These are phyloP conservation scores for Fusarium pseudocircinatum DNA, from an alignment of 2,329 filamentous ascomycete genomes.

Conservation along the genomic window DNA sequence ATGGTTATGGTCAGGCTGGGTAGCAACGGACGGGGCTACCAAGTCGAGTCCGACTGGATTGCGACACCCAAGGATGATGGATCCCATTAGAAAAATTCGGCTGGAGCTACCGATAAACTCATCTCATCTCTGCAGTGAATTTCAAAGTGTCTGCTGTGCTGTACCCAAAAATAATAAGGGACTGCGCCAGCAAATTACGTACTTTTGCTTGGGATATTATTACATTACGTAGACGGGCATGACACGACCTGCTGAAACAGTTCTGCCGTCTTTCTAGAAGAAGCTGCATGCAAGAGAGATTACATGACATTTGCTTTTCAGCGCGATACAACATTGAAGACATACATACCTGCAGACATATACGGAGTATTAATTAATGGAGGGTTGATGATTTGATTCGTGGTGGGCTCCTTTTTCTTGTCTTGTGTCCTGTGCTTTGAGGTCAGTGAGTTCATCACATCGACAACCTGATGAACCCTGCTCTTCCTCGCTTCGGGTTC, in stretches of 20 bases:
- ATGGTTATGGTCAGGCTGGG: slow-evolving; percentile 5
- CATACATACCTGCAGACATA: not conserved
- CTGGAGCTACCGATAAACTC: slow-evolving; percentile 14
- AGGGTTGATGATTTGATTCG: not conserved
- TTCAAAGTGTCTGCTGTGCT: not conserved
- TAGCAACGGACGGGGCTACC: slow-evolving; percentile 17
- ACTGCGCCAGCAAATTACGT: slow-evolving; percentile 32
- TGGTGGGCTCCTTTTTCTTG: not conserved
- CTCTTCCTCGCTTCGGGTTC: not conserved
- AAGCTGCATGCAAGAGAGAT: slow-evolving; percentile 31
- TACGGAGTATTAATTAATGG: not conserved
- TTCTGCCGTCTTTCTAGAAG: slow-evolving; percentile 49
- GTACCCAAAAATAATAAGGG: slow-evolving; percentile 21
- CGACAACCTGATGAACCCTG: slow-evolving; percentile 7
- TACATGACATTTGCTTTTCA: slow-evolving; percentile 1
- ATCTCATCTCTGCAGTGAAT: slow-evolving; percentile 13
- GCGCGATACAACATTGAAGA: slow-evolving; percentile 1
- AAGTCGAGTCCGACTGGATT: slow-evolving; percentile 16
- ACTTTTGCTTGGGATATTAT: slow-evolving; percentile 4
- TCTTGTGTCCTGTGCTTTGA: not conserved
- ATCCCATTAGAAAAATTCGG: slow-evolving; percentile 3
- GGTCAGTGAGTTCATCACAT: slow-evolving; percentile 20
- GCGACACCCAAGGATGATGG: slow-evolving; percentile 15
- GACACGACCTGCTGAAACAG: slow-evolving; percentile 10
- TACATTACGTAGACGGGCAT: slow-evolving; percentile 6